Evolutionary conservation across 768 basidiomycete genomes (phyloP).

Genomic region (Lactarius sp.): DNA sequence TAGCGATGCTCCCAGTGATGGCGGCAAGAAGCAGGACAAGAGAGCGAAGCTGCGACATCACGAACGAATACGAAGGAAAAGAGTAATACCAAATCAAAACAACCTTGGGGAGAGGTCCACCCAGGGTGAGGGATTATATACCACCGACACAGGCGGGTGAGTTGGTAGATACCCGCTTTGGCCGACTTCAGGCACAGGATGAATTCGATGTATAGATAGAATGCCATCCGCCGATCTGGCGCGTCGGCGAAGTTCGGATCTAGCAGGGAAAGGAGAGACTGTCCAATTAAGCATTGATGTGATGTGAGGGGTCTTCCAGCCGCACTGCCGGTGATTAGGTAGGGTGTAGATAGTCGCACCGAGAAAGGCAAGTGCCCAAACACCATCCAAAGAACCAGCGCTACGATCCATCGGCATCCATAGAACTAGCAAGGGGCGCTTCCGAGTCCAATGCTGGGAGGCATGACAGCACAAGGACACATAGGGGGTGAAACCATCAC

Average conservation of each 20-base stretch:
- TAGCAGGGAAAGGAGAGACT: background rate
- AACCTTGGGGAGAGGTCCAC: background rate
- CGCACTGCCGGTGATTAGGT: background rate
- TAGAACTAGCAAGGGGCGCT: background rate
- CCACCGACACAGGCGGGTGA: background rate
- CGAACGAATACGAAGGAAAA: background rate
- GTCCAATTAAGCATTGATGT: background rate
- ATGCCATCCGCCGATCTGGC: too few relatives aligned
- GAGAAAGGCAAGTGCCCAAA: background rate
- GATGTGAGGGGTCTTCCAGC: background rate
- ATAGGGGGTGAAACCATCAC: background rate
- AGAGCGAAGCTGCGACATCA: constrained; percentile 7
- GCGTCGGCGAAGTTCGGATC: too few relatives aligned
- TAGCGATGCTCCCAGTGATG: background rate
- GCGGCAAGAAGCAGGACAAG: constrained; percentile 4
- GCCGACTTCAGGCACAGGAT: background rate
- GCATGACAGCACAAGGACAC: background rate
- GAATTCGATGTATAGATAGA: too few relatives aligned
- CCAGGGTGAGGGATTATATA: constrained; percentile 1
- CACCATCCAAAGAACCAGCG: background rate
- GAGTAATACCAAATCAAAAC: background rate
- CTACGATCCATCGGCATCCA: background rate
- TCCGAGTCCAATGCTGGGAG: background rate
- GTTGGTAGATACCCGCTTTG: background rate
- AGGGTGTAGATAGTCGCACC: background rate